phyloP scores from a whole-genome alignment of 2,329 filamentous ascomycete genomes.

The Fusarium caatingaense region DNA sequence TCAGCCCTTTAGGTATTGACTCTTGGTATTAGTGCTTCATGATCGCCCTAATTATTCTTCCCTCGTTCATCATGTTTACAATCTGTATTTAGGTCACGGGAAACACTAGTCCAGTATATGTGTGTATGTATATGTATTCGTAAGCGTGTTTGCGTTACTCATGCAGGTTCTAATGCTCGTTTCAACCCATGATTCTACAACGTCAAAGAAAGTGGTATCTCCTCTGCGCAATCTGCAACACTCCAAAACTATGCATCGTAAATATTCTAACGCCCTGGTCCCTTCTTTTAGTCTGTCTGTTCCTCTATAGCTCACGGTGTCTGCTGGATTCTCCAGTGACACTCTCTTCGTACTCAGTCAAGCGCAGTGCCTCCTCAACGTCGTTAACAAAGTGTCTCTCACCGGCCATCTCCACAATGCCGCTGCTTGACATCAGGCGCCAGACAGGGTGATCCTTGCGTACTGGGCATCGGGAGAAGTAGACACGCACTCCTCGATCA shows the following conservation, averaged over 20 bases:
- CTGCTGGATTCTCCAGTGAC: constrained; percentile 45
- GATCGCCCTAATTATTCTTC: background rate
- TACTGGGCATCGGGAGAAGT: constrained; percentile 72
- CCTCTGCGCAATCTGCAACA: constrained; percentile 5
- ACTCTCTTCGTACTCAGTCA: constrained; percentile 79
- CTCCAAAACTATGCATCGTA: background rate
- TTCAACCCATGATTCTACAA: constrained; percentile 5
- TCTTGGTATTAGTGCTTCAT: background rate
- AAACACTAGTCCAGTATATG: background rate
- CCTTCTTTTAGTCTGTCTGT: background rate
- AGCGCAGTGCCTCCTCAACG: constrained; percentile 84
- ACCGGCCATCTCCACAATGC: constrained; percentile 86
- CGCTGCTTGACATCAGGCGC: constrained; percentile 78
- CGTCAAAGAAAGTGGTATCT: constrained; percentile 26
- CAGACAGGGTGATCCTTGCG: constrained; percentile 69
- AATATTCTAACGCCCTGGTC: background rate
- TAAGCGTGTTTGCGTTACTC: background rate
- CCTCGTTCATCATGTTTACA: background rate
- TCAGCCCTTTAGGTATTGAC: background rate
- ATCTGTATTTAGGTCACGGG: background rate
- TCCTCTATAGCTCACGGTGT: constrained; percentile 9
- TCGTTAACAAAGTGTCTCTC: constrained; percentile 80
- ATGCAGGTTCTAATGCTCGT: constrained; percentile 10
- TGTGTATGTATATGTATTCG: background rate
- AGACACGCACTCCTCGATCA: constrained; percentile 80